These are phyloP conservation scores for Penicillium corylophilum DNA, from an alignment of 2,329 filamentous ascomycete genomes.

Conservation along the genomic window DNA sequence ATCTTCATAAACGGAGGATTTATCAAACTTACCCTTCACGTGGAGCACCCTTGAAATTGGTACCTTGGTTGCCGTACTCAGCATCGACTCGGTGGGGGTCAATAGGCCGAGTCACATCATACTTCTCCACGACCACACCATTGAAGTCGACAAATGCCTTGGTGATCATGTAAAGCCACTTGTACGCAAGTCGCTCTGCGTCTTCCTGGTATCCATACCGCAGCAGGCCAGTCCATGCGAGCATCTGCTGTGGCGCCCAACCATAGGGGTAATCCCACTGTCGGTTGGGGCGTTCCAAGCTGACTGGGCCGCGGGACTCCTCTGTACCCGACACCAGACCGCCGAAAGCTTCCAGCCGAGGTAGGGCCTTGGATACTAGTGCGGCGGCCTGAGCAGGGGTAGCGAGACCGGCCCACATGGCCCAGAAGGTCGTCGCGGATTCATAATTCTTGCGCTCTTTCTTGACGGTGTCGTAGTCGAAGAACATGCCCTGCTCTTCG, in stretches of 20 bases:
- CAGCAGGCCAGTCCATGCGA: slow-evolving; percentile 90
- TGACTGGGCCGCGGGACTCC: slow-evolving; percentile 76
- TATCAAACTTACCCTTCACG: slow-evolving; percentile 78
- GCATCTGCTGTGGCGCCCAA: slow-evolving; percentile 98
- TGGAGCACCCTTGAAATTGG: slow-evolving; percentile 92
- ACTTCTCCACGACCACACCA: slow-evolving; percentile 97
- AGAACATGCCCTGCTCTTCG: slow-evolving; percentile 89
- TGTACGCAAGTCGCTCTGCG: slow-evolving; percentile 85
- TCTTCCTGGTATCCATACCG: slow-evolving; percentile 91
- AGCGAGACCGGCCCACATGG: slow-evolving; percentile 90
- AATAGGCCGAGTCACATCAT: slow-evolving; percentile 86
- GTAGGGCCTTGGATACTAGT: slow-evolving; percentile 77
- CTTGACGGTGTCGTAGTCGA: slow-evolving; percentile 89
- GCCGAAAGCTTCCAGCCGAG: slow-evolving; percentile 82
- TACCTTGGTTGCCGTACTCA: slow-evolving; percentile 95
- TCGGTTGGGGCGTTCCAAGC: slow-evolving; percentile 81
- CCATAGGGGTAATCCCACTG: slow-evolving; percentile 99
- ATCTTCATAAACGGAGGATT: not conserved
- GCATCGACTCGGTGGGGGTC: slow-evolving; percentile 93
- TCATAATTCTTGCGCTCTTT: slow-evolving; percentile 82
- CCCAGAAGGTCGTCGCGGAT: slow-evolving; percentile 92
- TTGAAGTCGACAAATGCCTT: slow-evolving; percentile 99
- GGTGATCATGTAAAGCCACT: slow-evolving; percentile 98
- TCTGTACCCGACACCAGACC: slow-evolving; percentile 88
- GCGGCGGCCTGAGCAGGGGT: slow-evolving; percentile 81